phyloP scores from a whole-genome alignment of 805 yeast genomes.

The Candida sanyiensis region DNA sequence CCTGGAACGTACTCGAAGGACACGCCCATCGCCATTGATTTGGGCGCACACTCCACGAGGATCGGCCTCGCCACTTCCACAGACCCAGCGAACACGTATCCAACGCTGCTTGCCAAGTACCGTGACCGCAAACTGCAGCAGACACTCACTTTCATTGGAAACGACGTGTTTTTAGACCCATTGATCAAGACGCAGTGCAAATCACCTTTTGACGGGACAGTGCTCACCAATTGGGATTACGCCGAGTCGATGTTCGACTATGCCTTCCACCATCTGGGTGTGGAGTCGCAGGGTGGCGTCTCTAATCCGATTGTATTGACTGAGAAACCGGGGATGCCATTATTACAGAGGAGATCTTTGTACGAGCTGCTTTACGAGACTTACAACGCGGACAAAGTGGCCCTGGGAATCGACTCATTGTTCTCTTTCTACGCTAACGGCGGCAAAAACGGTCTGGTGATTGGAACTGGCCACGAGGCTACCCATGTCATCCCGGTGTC shows the following conservation, averaged over 20 bases:
- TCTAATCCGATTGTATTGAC: slow-evolving; percentile 77
- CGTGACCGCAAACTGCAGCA: slow-evolving; percentile 69
- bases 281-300: slow-evolving; percentile 44
- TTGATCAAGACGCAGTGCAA: slow-evolving; percentile 61
- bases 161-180: slow-evolving; percentile 71
- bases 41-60: slow-evolving; percentile 62
- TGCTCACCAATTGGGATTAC: slow-evolving; percentile 89
- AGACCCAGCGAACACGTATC: slow-evolving; percentile 58
- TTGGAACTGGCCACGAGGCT: slow-evolving; percentile 78
- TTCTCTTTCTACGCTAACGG: slow-evolving; percentile 69
- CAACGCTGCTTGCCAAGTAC: slow-evolving; percentile 62
- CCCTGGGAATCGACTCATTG: slow-evolving; percentile 78
- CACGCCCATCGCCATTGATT: slow-evolving; percentile 81
- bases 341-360: slow-evolving; percentile 64
- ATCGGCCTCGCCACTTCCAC: slow-evolving; percentile 48
- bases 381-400: slow-evolving; percentile 65
- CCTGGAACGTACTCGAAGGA: slow-evolving; percentile 25
- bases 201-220: slow-evolving; percentile 81
- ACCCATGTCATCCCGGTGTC: slow-evolving; percentile 80
- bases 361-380: slow-evolving; percentile 83
- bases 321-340: slow-evolving; percentile 70
- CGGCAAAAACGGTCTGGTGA: slow-evolving; percentile 62
- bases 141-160: slow-evolving; percentile 71
- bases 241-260: slow-evolving; percentile 81
- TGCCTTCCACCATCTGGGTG: slow-evolving; percentile 73